Base-by-base conservation (phyloP, 2,329 filamentous ascomycete species). In the Pseudogymnoascus sp. region DNA sequence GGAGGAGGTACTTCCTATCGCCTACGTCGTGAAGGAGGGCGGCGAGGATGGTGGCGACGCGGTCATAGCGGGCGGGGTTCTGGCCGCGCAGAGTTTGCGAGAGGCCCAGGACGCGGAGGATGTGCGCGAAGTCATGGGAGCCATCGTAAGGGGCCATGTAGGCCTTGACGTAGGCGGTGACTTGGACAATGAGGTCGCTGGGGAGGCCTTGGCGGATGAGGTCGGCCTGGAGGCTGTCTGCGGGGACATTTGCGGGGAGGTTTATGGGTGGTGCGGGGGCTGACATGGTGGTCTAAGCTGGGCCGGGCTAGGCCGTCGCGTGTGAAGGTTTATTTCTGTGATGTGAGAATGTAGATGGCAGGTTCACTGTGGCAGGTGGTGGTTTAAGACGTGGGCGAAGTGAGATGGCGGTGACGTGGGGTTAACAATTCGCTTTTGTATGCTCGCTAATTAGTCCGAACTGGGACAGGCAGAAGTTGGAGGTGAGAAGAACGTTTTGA, bases 1-100 rank as follows among this genome's bases (percentile, higher is more conserved):
- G 77, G 62, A 78, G 70, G 14, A 73, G 60, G 58, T 73, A 70
- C 38, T 72, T 69, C 60, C 68, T 86, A 76, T 96, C 92, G 64
- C 90, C 91, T 16, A 96, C 87, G 69, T 96, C 92, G 76, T 96
- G 92, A n/a, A 93, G 82, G 4, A 92, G 80, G 1, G 89, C 90
- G 1, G 85, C 79, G 25, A 95, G 84, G 28, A 84, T 84, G 66
- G 94, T 79, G 25, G 86, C 74, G 9, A 79, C 76, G 3, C 75
- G 76, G 72, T 90, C 80, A 69, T 80, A 80, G 28, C 66, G 58
- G 11, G 67, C 62, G 7, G 69, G 72, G 60, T 62, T 62, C 71
- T 74, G 61, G 86, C 82, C 41, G 75, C 73, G 58, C 5, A 92
- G 88, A 67, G 82, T 77, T 52, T 84, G 84, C 5, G 91, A 84